phyloP scores from a whole-genome alignment of 1,139 yeast genomes.

The Zhuliangozyma parablackwelliae region DNA sequence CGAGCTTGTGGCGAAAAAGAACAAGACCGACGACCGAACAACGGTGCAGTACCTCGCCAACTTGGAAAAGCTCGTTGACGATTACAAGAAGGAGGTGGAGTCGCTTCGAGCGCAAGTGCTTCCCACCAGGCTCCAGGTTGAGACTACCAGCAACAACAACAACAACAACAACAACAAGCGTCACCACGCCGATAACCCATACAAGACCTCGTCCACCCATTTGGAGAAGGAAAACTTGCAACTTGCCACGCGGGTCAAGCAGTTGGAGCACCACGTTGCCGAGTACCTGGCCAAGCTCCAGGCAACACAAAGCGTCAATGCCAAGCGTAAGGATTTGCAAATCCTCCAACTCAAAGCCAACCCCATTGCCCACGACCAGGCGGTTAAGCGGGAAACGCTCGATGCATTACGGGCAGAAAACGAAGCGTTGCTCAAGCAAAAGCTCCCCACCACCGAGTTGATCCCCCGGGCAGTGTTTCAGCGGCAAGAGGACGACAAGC shows the following conservation, averaged over 20 bases:
- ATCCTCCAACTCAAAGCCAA: conserved; percentile 63
- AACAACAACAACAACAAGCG: conserved; percentile 23
- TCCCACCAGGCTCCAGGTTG: background rate
- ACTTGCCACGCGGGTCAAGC: conserved; percentile 34
- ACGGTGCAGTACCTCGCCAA: conserved; percentile 36
- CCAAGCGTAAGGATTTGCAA: conserved; percentile 38
- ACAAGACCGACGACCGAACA: conserved; percentile 14
- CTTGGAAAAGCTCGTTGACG: conserved; percentile 51
- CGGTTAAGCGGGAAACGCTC: conserved; percentile 52
- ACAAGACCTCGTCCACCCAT: conserved; percentile 19
- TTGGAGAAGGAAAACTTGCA: conserved; percentile 43
- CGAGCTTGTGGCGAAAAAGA: conserved; percentile 18
- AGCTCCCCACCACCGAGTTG: conserved; percentile 13
- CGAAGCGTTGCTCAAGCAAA: conserved; percentile 39
- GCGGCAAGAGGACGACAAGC: conserved; percentile 54
- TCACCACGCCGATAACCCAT: conserved; percentile 17
- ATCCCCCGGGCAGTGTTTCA: conserved; percentile 67
- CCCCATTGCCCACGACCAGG: conserved; percentile 65
- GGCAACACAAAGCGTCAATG: conserved; percentile 19
- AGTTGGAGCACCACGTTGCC: conserved; percentile 24
- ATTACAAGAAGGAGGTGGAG: conserved; percentile 52
- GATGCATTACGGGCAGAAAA: conserved; percentile 58
- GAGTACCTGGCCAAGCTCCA: conserved; percentile 30
- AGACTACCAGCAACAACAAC: conserved; percentile 6
- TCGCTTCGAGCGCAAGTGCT: conserved; percentile 29